These are phyloP conservation scores for Kregervanrija delftensis DNA, from an alignment of 805 yeast genomes.

Conservation along the genomic window DNA sequence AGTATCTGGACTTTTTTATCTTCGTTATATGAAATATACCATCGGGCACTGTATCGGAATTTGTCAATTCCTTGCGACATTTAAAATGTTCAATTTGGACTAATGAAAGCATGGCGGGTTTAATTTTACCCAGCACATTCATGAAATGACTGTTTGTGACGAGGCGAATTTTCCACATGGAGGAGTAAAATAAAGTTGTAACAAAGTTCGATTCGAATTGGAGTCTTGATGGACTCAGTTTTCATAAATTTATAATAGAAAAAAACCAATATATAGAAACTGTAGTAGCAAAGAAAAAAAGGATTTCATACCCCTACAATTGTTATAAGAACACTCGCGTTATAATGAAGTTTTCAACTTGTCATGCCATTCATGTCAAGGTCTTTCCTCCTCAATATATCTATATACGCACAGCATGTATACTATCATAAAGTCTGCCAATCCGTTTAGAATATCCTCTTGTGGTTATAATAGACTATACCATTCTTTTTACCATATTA, in stretches of 20 bases:
- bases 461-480: conserved; percentile 20
- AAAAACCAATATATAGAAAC: not conserved
- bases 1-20: conserved; percentile 37
- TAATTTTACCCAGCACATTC: conserved; percentile 20
- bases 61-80: conserved; percentile 24
- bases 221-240: conserved; percentile 38
- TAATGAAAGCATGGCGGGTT: conserved; percentile 15
- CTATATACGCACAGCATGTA: no score
- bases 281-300: not conserved
- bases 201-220: conserved; percentile 39
- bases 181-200: conserved; percentile 36
- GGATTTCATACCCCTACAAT: no score
- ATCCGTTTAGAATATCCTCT: no score
- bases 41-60: conserved; percentile 14
- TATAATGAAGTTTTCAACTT: no score
- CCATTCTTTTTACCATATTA: conserved; percentile 33
- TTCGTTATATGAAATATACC: conserved; percentile 23
- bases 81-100: conserved; percentile 39
- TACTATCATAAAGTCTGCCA: no score
- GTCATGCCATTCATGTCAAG: no score
- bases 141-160: conserved; percentile 17
- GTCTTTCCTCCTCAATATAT: no score
- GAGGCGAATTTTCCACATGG: conserved; percentile 36
- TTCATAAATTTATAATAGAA: conserved; percentile 28
- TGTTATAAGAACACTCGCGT: no score